Base-by-base conservation (phyloP, 2,329 filamentous ascomycete genomes). In the Xylariaceae sp. region DNA sequence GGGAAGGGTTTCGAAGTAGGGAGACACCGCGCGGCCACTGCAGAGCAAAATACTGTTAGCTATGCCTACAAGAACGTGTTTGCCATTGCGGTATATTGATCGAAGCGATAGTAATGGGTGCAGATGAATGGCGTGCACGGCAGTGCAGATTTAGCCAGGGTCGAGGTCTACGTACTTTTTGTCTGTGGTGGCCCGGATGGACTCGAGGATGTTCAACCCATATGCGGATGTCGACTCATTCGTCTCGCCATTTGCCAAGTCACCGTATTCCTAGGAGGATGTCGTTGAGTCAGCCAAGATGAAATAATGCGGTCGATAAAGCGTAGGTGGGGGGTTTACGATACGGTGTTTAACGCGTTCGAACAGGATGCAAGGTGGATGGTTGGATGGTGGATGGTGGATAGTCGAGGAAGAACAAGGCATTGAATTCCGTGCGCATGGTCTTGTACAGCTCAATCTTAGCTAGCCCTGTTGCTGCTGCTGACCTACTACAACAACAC, bases 111-210 rank as follows among this genome's bases (percentile, higher is more conserved):
- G 21, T 16, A 16, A 12, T 16, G n/a, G 6, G 33, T 28, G 39
- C 12, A 28, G 12, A 6, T 29, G 8, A 26, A 31, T 26, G 24
- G 28, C 5, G 28, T 47, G 26, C 17, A 37, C 6, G 14, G 33
- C 19, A 23, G 40, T 31, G 31, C 4, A 36, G 36, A 47, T 36
- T 12, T 34, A 50, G 40, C n/a, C 31, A 17, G 36, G 31, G 37
- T 48, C 39, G 21, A 40, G 54, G 41, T 40, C 6, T 44, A 79
- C 84, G 69, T 81, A 94, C 91, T 83, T 90, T 78, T 96, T 96
- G 74, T 96, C 92, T 61, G 86, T 85, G 19, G 90, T 91, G 63
- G 85, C 82, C 66, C 87, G 87, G 69, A 96, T 84, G 69, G 88
- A 87, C 51, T 91, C 86, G 40, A 96, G 77, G 69, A 96, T 90